phyloP scores from a whole-genome alignment of 495 filamentous ascomycete species.

The Mycothermus thermophilus region DNA sequence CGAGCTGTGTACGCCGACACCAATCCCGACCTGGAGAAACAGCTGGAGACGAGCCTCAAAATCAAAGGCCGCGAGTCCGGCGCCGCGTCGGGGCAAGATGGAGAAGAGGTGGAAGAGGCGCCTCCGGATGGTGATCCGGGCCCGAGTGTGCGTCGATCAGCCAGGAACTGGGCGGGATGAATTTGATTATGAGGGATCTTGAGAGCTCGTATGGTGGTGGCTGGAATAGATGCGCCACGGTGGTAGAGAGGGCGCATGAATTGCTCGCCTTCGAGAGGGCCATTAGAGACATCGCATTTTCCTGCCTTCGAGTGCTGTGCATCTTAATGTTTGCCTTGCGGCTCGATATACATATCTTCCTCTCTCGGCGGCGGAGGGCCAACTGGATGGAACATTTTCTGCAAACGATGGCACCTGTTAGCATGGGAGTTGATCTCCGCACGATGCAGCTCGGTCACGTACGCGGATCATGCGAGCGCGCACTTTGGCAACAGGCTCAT shows the following conservation, averaged over 20 bases:
- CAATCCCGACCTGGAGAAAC: slow-evolving; percentile 38
- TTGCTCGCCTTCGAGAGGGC: too few relatives aligned
- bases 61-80: slow-evolving; percentile 25
- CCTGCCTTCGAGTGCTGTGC: too few relatives aligned
- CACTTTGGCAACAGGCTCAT: slow-evolving; percentile 63
- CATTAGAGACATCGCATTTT: too few relatives aligned
- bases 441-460: too few relatives aligned
- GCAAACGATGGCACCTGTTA: background rate
- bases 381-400: slow-evolving; percentile 85
- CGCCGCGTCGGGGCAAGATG: slow-evolving; percentile 3
- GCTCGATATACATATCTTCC: too few relatives aligned
- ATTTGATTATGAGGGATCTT: slow-evolving; percentile 1
- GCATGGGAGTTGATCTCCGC: too few relatives aligned
- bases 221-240: too few relatives aligned
- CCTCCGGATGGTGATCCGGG: slow-evolving; percentile 10
- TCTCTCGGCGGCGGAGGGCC: slow-evolving; percentile 65
- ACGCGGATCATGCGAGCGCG: slow-evolving; percentile 64
- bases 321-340: too few relatives aligned
- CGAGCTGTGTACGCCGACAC: slow-evolving; percentile 41
- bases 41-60: slow-evolving; percentile 40
- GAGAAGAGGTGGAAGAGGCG: slow-evolving; percentile 6
- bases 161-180: too few relatives aligned
- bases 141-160: too few relatives aligned
- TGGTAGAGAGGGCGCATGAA: too few relatives aligned
- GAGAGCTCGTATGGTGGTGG: too few relatives aligned